Conservation (phyloP, 208 protist genomes). For the Trypanosoma avium region DNA sequence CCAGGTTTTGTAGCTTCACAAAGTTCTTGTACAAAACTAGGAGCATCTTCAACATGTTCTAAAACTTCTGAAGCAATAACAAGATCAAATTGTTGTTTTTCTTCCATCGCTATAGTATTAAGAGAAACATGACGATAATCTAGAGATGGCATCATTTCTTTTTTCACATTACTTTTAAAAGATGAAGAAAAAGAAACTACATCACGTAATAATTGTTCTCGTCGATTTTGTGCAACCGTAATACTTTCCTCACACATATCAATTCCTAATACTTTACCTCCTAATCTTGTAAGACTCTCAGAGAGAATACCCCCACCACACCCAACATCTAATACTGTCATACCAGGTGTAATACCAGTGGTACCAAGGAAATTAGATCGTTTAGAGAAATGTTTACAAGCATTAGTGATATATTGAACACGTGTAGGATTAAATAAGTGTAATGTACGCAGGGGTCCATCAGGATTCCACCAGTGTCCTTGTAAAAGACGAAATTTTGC, state of each 20-base stretch:
- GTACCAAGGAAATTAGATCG: background rate
- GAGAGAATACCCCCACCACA: slow-evolving; percentile 91
- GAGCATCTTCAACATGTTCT: slow-evolving; percentile 91
- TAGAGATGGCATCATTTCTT: background rate
- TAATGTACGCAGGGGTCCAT: slow-evolving; percentile 85
- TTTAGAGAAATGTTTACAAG: slow-evolving; percentile 43
- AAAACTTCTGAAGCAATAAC: slow-evolving; percentile 92
- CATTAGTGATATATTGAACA: slow-evolving; percentile 75
- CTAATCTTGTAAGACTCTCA: slow-evolving; percentile 86
- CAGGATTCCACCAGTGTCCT: slow-evolving; percentile 86
- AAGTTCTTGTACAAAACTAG: slow-evolving; percentile 77
- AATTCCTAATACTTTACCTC: slow-evolving; percentile 87
- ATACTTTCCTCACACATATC: slow-evolving; percentile 89
- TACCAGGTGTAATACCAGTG: slow-evolving; percentile 32
- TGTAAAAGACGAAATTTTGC: slow-evolving; percentile 73
- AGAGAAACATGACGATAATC: slow-evolving; percentile 44
- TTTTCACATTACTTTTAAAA: too few relatives aligned
- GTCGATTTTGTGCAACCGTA: slow-evolving; percentile 50
- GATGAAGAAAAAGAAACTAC: background rate
- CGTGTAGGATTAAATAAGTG: slow-evolving; percentile 92
- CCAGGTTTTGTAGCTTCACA: slow-evolving; percentile 82
- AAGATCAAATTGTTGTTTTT: slow-evolving; percentile 74
- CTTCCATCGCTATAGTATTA: slow-evolving; percentile 49
- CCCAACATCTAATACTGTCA: slow-evolving; percentile 88
- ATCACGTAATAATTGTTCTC: slow-evolving; percentile 26